Evolutionary conservation across 106 monocot species (phyloP), one percentile per base, ranked within the genome.

Genomic region (Dioscorea alata): DNA sequence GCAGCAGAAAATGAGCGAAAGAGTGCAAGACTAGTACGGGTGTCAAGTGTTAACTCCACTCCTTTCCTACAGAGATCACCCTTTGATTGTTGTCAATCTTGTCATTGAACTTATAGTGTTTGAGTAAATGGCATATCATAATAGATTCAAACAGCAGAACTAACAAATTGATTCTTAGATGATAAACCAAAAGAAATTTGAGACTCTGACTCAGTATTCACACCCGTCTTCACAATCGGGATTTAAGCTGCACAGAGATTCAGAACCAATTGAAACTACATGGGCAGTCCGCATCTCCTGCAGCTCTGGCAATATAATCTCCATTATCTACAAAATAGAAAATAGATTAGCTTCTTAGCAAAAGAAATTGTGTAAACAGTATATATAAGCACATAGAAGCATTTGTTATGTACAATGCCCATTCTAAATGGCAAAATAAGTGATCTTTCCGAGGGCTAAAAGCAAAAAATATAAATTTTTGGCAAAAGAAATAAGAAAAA

Each of bases 261-360:
- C 92, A 61, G 87, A 80, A 63, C 97, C 97, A 87, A 99, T 87
- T 50, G 97, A 90, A 83, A 93, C 90, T 49, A 87, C 3, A 79
- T 99, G 97, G 10, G 97, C 86, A 61, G 68, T 74, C 23, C 79
- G 82, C 87, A 99, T 85, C 80, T 87, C 97, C 52, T 90, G 69
- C 25, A 85, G 75, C 68, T 99, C 92, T 66, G 97, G 97, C 50
- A 99, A 72, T 75, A 78, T 71, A 70, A 99, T 93, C 57, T 99
- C 92, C 57, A 74, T 25, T 7, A 67, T 87, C 97, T 99, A 72
- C 34, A 62, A 81, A 68, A 6, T 42, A 42, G 42, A 42, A 42
- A 42, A 42, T 10, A 42, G 9, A 42, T 42, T 42, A 42, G 42
- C 42, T 42, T 42, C 42, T 42, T 42, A 42, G 42, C 42, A 8